Base-by-base conservation (phyloP, 495 filamentous ascomycete species). In the Trichoderma asperelloides region DNA sequence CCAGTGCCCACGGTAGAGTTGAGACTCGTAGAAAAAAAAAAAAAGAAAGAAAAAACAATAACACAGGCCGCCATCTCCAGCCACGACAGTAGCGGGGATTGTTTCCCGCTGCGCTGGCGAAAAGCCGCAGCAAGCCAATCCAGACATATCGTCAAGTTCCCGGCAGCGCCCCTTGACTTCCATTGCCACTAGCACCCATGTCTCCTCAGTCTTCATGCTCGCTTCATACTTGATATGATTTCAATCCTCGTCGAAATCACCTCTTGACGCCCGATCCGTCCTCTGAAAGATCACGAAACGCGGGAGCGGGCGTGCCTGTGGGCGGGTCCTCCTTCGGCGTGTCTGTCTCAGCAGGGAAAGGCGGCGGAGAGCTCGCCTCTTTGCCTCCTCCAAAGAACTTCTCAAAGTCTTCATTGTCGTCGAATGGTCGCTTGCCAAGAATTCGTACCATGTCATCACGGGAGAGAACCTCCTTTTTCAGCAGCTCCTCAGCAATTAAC, bases 401-500 rank as follows among this genome's bases (percentile, higher is more conserved):
- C 64, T 85, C 77, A 75, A 98, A 97, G 68, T 98, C 93, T 71
- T 88, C 87, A 69, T 88, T 86, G 60, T 97, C 93, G 27, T 88
- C 87, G 75, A 87, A 98, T 49, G 89, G 87, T 65, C 95, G 81
- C 47, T 87, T 88, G 2, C 95, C 95, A 28, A 98, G 80, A 63
- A 98, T 79, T 65, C 95, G 82, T 49, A 98, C 83, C 83, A 98
- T 85, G 78, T 98, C 95, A 69, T 98, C 95, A 64, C 95, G 83
- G 18, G 85, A 85, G 30, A 98, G 82, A 67, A 97, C 88, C 81
- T 98, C 95, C 83, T 97, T 98, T 67, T 78, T 83, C 68, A 98
- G 79, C 65, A 98, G 78, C 79, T 98, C 95, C 81, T 98, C 96
- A 0, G 95, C 95, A 15, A 98, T 87, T 15, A 97, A 76, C 3